Evolutionary conservation across 345 rosid genomes (phyloP), one percentile per base, ranked within the genome.

Genomic region (Populus alba): DNA sequence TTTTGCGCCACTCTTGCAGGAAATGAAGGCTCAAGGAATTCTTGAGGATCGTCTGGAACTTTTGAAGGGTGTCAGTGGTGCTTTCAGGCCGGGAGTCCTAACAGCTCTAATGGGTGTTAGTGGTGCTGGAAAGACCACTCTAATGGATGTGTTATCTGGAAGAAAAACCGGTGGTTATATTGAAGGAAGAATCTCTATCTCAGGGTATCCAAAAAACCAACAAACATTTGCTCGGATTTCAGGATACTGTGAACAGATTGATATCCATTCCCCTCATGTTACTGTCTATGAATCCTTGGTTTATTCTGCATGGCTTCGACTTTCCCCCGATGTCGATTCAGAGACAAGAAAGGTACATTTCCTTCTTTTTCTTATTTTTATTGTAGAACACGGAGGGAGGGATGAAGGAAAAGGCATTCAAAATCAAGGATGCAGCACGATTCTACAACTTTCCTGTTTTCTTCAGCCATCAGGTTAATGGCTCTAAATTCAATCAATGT

Each of bases 101-200:
- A 88, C 91, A 13, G 92, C 95, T 59, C 79, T 91, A 23, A 91
- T 91, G 92, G 95, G 95, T 6, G 78, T 91, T 53, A 89, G 92
- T 47, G 95, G 95, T 4, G 92, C 92, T 51, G 92, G 95, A 16
- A 91, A 91, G 74, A 91, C 95, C 73, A 91, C 95, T 31, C 84
- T 91, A 10, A 87, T 91, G 95, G 95, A 91, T 80, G 92, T 91
- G 18, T 73, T 91, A 80, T 88, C 95, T 7, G 95, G 95, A 73
- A 87, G 95, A 79, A 91, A 91, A 88, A 91, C 95, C 6, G 91
- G 90, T 11, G 92, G 95, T 57, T 86, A 89, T 74, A 85, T 88
- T 27, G 84, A 77, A 5, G 92, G 95, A 63, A 80, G 68, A 9
- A 86, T 89, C 75, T 74, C 85, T 49, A 86, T 91, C 70, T 87